Percentiles rank a stretch among this genome's conserved stretches.
These are phyloP conservation scores for Raddia guianensis DNA, from an alignment of 176 grass and related monocot species.

Conservation along the genomic window DNA sequence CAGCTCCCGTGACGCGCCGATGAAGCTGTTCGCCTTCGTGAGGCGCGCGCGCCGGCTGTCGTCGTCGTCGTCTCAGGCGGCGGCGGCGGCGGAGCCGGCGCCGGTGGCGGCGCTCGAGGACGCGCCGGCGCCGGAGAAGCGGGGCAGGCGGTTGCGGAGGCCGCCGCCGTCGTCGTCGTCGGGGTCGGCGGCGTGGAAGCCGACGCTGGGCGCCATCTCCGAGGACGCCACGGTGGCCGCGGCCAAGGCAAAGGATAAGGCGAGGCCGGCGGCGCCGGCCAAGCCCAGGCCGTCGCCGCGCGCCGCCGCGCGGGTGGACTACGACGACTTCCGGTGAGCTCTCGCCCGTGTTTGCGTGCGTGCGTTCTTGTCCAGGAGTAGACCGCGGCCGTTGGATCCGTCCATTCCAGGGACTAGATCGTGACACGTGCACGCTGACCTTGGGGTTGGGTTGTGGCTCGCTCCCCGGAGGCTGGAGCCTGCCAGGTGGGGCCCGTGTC, in stretches of 20 bases:
- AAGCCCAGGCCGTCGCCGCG: conserved; percentile 14
- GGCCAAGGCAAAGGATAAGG: conserved; percentile 28
- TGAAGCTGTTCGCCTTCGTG: conserved; percentile 62
- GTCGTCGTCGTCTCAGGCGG: not conserved
- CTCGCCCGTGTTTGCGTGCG: not conserved
- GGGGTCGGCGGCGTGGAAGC: conserved; percentile 56
- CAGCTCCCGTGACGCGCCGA: conserved; percentile 18
- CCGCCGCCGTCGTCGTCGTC: conserved; percentile 33
- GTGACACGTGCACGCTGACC: conserved; percentile 13
- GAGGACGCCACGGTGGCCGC: conserved; percentile 53
- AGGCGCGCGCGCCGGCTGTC: conserved; percentile 38
- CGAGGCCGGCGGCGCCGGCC: not conserved
- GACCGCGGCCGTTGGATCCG: not conserved
- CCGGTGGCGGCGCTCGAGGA: not conserved
- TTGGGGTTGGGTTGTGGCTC: too few relatives aligned
- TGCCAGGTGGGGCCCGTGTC: not conserved
- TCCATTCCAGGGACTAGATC: not conserved
- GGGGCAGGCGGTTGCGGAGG: conserved; percentile 31
- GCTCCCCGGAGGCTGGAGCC: not conserved
- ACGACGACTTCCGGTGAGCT: conserved; percentile 72
- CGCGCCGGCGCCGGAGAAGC: conserved; percentile 38
- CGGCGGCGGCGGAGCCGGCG: not conserved
- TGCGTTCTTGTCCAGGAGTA: not conserved
- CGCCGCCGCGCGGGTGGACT: conserved; percentile 35
- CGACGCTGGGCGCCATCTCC: conserved; percentile 70